phyloP scores from a whole-genome alignment of 176 grass and related monocot genomes.

The Bonia amplexicaulis region DNA sequence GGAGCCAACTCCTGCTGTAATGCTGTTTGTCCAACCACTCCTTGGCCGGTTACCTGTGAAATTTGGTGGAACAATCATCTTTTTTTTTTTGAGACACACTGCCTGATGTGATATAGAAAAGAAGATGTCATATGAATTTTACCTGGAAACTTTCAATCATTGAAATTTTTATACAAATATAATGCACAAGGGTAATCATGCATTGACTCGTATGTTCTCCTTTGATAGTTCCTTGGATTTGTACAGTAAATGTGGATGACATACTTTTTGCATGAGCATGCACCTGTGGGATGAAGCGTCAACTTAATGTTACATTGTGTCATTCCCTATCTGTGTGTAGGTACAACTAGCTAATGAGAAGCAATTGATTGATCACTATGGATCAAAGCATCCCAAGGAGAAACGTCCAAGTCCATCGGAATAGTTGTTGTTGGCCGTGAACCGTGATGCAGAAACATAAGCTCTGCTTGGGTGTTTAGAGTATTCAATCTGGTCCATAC shows the following conservation, averaged over 20 bases:
- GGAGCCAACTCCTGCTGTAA: too few species aligned
- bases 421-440: background rate
- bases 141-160: background rate
- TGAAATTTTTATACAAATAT: background rate
- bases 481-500: background rate
- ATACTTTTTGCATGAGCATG: background rate
- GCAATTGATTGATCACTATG: conserved; percentile 80
- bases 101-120: background rate
- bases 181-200: background rate
- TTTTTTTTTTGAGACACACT: too few species aligned
- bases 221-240: background rate
- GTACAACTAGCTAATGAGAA: conserved; percentile 90
- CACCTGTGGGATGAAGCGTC: background rate
- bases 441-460: background rate
- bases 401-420: conserved; percentile 56
- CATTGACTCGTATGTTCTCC: background rate
- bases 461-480: background rate
- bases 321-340: conserved; percentile 32
- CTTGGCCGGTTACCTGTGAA: too few species aligned
- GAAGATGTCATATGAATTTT: background rate
- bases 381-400: conserved; percentile 94
- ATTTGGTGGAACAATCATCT: background rate
- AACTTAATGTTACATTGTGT: background rate
- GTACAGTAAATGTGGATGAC: background rate
- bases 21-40: too few species aligned